A percentile compares a stretch with the other conserved stretches of the same genome.
Evolutionary conservation across 192 early-diverging fungal genomes (phyloP).

Genomic region (Bifiguratus adelaidae): DNA sequence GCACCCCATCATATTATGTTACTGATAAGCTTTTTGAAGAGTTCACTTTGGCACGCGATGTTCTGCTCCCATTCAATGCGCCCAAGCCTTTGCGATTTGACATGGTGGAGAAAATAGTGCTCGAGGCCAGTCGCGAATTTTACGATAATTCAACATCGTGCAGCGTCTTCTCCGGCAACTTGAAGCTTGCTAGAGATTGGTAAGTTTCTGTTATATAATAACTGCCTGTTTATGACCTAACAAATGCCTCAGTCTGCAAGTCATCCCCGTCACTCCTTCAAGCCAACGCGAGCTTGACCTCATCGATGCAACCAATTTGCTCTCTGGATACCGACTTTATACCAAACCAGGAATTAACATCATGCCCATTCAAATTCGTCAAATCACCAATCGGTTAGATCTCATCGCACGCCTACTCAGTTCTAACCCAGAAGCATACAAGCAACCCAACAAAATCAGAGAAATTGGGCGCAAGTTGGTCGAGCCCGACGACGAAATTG

Average conservation of each 20-base stretch:
- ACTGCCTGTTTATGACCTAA: neutral
- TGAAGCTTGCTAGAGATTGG: conserved; percentile 70
- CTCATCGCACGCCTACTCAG: conserved; percentile 49
- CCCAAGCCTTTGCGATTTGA: conserved; percentile 24
- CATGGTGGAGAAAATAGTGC: conserved; percentile 44
- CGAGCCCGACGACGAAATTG: conserved; percentile 20
- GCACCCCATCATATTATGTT: neutral
- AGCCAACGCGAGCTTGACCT: conserved; percentile 48
- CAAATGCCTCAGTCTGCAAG: conserved; percentile 43
- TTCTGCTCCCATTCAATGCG: conserved; percentile 28
- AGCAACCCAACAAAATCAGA: conserved; percentile 33
- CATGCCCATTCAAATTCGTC: conserved; percentile 67
- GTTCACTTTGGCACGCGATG: conserved; percentile 44
- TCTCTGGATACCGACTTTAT: conserved; percentile 38
- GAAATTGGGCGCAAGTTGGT: conserved; percentile 45
- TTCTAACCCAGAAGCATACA: conserved; percentile 32
- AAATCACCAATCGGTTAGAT: conserved; percentile 41
- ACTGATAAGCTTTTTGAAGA: conserved; percentile 9
- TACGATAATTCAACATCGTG: conserved; percentile 64
- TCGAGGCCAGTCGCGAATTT: conserved; percentile 60
- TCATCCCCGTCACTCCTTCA: conserved; percentile 41
- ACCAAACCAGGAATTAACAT: conserved; percentile 33
- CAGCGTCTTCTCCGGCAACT: conserved; percentile 47
- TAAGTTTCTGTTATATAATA: conserved; percentile 9
- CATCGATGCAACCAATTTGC: conserved; percentile 59